Conservation (phyloP, 805 yeast genomes). For the Kockiozyma suomiensis region DNA sequence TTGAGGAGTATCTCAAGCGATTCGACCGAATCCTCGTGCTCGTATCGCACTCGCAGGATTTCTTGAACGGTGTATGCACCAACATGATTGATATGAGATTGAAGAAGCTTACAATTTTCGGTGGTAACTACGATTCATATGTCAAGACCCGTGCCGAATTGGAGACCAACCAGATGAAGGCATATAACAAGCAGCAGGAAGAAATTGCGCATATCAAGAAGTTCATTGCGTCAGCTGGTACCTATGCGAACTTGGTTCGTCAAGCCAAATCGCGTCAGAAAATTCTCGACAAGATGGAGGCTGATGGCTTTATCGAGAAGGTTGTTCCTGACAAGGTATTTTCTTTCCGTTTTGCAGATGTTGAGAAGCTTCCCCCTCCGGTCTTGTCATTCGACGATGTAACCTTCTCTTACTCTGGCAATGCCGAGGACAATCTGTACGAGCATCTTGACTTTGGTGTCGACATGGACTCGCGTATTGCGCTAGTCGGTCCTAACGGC, state of each 20-base stretch:
- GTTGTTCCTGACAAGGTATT: constrained; percentile 93
- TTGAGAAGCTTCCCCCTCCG: constrained; percentile 98
- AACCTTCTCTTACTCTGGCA: constrained; percentile 77
- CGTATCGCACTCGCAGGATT: constrained; percentile 98
- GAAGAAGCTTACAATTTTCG: constrained; percentile 69
- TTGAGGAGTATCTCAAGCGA: constrained; percentile 94
- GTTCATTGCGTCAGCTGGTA: constrained; percentile 99
- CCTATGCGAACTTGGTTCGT: constrained; percentile 96
- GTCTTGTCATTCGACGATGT: constrained; percentile 95
- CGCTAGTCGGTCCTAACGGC: constrained; percentile 98
- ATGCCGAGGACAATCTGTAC: constrained; percentile 83
- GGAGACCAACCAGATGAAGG: constrained; percentile 98
- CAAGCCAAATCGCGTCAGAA: constrained; percentile 99
- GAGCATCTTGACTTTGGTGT: constrained; percentile 94
- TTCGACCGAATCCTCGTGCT: constrained; percentile 91
- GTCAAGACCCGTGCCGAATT: constrained; percentile 89
- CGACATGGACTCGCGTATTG: constrained; percentile 98
- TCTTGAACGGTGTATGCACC: constrained; percentile 97
- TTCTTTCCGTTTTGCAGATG: constrained; percentile 90
- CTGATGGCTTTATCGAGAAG: constrained; percentile 90
- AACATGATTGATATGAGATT: constrained; percentile 97
- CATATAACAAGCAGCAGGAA: constrained; percentile 95
- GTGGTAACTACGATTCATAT: constrained; percentile 99
- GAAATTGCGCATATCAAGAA: constrained; percentile 98
- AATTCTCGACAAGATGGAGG: constrained; percentile 99